Percentiles rank a stretch among this genome's conserved stretches.
These are phyloP conservation scores for Aphanomyces euteiches DNA, from an alignment of 352 stramenopile species.

Conservation along the genomic window DNA sequence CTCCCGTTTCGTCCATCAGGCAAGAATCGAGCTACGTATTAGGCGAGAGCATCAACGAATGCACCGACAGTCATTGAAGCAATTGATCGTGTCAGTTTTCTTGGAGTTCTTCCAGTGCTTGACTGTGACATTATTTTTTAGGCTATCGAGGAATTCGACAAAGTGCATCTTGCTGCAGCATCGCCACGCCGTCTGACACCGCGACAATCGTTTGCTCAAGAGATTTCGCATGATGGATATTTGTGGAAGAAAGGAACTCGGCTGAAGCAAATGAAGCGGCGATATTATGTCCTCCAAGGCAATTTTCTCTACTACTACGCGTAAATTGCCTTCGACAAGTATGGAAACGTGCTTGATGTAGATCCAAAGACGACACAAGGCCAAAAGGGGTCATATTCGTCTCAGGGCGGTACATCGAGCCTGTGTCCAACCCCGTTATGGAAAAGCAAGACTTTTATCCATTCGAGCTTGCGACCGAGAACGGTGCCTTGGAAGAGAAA, in stretches of 20 bases:
- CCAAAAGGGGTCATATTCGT: slow-evolving; percentile 75
- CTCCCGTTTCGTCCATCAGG: not conserved
- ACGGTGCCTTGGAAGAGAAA: slow-evolving; percentile 59
- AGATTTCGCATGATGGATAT: slow-evolving; percentile 31
- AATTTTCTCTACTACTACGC: slow-evolving; percentile 88
- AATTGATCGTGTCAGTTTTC: slow-evolving; percentile 9
- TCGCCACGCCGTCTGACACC: not conserved
- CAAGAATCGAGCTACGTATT: not conserved
- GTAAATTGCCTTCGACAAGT: slow-evolving; percentile 34
- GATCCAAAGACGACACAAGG: slow-evolving; percentile 60
- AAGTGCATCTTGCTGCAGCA: not conserved
- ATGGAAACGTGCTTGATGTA: slow-evolving; percentile 24
- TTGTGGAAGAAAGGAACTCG: slow-evolving; percentile 75
- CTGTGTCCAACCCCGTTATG: slow-evolving; percentile 49
- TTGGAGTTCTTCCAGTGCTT: not conserved
- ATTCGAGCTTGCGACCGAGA: slow-evolving; percentile 82
- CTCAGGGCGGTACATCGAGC: slow-evolving; percentile 75
- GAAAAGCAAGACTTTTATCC: slow-evolving; percentile 83
- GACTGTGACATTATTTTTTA: not conserved
- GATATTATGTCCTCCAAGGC: slow-evolving; percentile 79
- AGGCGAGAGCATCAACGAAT: slow-evolving; percentile 21
- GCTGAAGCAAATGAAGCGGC: slow-evolving; percentile 84
- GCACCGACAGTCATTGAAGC: slow-evolving; percentile 12
- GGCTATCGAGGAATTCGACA: slow-evolving; percentile 27
- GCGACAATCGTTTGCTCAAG: slow-evolving; percentile 4